Conservation (phyloP, 305 asterid species). For the Fraxinus xanthoxyloides region DNA sequence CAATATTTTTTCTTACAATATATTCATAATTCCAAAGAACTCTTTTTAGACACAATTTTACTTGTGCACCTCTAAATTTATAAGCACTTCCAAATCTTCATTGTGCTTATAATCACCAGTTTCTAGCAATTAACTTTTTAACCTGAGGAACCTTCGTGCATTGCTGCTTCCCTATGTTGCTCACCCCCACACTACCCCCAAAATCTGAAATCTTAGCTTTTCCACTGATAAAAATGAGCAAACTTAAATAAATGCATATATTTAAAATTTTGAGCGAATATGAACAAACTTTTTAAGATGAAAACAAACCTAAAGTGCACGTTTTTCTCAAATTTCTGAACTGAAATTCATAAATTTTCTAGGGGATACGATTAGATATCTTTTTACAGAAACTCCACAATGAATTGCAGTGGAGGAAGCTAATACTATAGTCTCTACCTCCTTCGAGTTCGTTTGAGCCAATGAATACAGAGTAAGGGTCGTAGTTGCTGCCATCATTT, state of each 20-base stretch:
- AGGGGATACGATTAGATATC: background rate
- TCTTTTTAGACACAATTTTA: background rate
- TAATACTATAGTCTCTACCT: slow-evolving; percentile 39
- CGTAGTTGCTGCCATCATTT: slow-evolving; percentile 35
- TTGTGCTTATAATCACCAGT: background rate
- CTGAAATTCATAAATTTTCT: background rate
- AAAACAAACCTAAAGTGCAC: background rate
- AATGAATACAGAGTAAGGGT: slow-evolving; percentile 49
- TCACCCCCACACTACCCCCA: background rate
- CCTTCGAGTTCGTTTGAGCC: slow-evolving; percentile 89
- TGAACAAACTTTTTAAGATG: background rate
- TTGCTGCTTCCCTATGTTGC: background rate
- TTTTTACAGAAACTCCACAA: background rate
- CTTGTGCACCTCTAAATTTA: background rate
- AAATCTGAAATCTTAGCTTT: background rate
- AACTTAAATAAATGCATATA: background rate
- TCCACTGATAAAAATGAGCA: background rate
- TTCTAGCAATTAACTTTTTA: background rate
- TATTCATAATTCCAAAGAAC: background rate
- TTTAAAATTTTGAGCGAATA: background rate
- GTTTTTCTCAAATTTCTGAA: slow-evolving; percentile 1
- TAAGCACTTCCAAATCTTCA: background rate
- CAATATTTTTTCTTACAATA: background rate
- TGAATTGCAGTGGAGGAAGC: background rate
- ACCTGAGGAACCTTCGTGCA: background rate